Evolutionary conservation across 352 stramenopile genomes (phyloP).

Genomic region (Globisporangium echinulatum): DNA sequence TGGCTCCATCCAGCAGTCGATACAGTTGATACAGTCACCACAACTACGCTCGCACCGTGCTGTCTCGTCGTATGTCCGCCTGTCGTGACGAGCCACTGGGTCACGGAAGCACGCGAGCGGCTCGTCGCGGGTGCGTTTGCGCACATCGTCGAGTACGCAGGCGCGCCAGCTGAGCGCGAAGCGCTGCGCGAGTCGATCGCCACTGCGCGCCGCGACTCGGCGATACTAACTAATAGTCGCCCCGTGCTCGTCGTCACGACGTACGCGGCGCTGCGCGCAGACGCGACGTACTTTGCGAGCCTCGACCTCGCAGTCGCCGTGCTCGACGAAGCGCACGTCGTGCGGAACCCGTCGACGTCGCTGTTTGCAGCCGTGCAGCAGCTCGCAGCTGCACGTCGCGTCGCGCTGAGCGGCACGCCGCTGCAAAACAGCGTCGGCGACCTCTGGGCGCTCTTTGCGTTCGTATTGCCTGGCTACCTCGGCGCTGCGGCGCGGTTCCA

Average conservation of each 20-base stretch:
- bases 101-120: conserved; percentile 85
- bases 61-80: conserved; percentile 92
- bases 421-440: conserved; percentile 97
- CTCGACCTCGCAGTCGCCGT: conserved; percentile 84
- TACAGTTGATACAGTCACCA: conserved; percentile 9
- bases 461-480: conserved; percentile 97
- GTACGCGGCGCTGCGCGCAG: conserved; percentile 86
- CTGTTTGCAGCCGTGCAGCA: conserved; percentile 79
- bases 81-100: conserved; percentile 94
- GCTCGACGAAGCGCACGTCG: conserved; percentile 96
- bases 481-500: conserved; percentile 77
- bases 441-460: conserved; percentile 96
- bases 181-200: conserved; percentile 11
- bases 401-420: conserved; percentile 96
- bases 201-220: neutral
- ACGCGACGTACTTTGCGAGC: conserved; percentile 57
- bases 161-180: conserved; percentile 39
- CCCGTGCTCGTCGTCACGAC: conserved; percentile 60
- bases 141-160: conserved; percentile 74
- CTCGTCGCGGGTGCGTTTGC: conserved; percentile 55
- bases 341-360: conserved; percentile 93
- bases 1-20: neutral
- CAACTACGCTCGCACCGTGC: neutral
- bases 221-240: neutral
- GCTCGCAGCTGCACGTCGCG: conserved; percentile 79